Base-by-base conservation (phyloP, 176 grass and related monocot species). In the Triticum urartu region DNA sequence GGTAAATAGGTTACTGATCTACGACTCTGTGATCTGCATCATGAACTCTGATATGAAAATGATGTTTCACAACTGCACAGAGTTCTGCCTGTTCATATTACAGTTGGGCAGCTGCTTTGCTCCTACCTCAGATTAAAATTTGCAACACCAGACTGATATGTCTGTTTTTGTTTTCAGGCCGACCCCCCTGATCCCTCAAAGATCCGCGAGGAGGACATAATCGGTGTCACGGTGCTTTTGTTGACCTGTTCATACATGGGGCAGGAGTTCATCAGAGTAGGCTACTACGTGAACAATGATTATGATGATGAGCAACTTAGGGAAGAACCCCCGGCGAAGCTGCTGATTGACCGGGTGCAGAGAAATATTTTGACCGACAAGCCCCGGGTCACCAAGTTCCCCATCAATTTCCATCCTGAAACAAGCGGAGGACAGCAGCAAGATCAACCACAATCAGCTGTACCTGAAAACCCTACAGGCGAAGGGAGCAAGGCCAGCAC, bases 221-320 rank as follows among this genome's bases (percentile, higher is more conserved):
- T 95, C 64, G 96, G 96, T 47, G 96, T 98, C 45, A 98, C 92
- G 3, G 96, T 98, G 59, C 88, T 98, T 66, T 86, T 98, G 20
- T 74, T 98, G 86, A 98, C 96, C 11, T 98, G 93, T 75, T 98
- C 96, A 3, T 98, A 98, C 90, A 78, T 94, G 84, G 93, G 96
- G 26, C 96, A 98, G 79, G 96, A 98, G 77, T 98, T 98, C 89
- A 95, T 98, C 75, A 93, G 96, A 88, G 96, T 95, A 78, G 96
- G 93, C 6, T 98, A 98, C 88, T 95, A 98, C 0, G 92, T 98
- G 81, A 95, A 95, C 88, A 98, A 98, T 54, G 95, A 98, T 39
- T 95, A 98, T n/a, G 96, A 94, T 13, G 91, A 98, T 69, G 96
- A 98, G 65, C 93, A 98, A 24, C 85, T 95, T 11, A 89, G 93